A percentile compares a stretch with the other conserved stretches of the same genome.
Conservation (phyloP, 164 flowering plant species). For the Aristolochia californica region DNA sequence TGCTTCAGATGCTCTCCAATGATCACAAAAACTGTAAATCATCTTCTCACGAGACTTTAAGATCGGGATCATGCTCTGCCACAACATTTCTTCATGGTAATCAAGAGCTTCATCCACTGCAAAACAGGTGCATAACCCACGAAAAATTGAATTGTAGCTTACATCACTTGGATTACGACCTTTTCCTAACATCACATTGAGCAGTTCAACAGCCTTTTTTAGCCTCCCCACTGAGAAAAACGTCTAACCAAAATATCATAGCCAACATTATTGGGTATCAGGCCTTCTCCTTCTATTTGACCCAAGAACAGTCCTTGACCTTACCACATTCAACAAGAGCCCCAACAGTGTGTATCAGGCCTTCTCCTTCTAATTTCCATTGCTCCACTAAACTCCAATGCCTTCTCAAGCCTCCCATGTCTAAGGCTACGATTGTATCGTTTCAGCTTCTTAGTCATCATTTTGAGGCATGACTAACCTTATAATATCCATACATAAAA, state of each 20-base stretch:
- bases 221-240: slow-evolving; percentile 34
- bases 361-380: slow-evolving; percentile 60
- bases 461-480: slow-evolving; percentile 28
- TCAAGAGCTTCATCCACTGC: slow-evolving; percentile 46
- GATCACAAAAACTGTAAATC: slow-evolving; percentile 29
- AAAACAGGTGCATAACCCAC: slow-evolving; percentile 27
- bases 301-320: slow-evolving; percentile 33
- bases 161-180: slow-evolving; percentile 36
- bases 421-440: slow-evolving; percentile 60
- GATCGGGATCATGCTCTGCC: slow-evolving; percentile 41
- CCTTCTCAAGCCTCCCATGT: slow-evolving; percentile 31
- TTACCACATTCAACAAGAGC: slow-evolving; percentile 38
- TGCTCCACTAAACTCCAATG: slow-evolving; percentile 41
- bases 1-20: slow-evolving; percentile 40
- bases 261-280: slow-evolving; percentile 28
- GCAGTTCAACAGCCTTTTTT: slow-evolving; percentile 49
- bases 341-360: slow-evolving; percentile 42
- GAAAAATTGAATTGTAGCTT: slow-evolving; percentile 50
- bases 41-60: slow-evolving; percentile 37
- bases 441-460: slow-evolving; percentile 45
- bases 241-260: slow-evolving; percentile 49
- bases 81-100: slow-evolving; percentile 71
- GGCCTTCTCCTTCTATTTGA: slow-evolving; percentile 29
- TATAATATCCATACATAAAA: slow-evolving; percentile 48
- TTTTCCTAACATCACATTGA: slow-evolving; percentile 56